Base-by-base conservation (phyloP, 2,329 filamentous ascomycete genomes). In the Dothistroma pini region DNA sequence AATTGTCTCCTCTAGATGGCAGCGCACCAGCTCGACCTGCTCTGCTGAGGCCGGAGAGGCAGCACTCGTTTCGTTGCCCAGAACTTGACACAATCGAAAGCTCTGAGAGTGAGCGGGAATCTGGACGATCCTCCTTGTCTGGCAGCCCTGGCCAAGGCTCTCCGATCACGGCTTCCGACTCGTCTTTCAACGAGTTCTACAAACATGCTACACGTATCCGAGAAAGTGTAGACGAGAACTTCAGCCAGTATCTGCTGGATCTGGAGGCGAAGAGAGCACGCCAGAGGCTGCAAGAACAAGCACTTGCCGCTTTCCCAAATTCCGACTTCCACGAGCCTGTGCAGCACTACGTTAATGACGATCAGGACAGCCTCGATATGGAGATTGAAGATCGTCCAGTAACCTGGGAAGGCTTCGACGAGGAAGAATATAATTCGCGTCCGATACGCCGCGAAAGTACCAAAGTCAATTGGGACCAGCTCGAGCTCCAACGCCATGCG, bases 251-350 rank as follows among this genome's bases (percentile, higher is more conserved):
- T 74, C 78, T 96, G 58, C 83, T 96, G 61, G 86, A 89, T 59
- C 80, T 96, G 60, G 90, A 92, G 49, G 90, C 90, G 55, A 88
- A 87, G 70, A 88, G 91, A 70, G 90, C 89, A 9, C 88, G 95
- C 73, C 86, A 87, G 70, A 89, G 93, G 73, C 80, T 97, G 65
- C 86, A 89, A 64, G 90, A 96, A 68, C 82, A 86, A 70, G 89
- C 88, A 53, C 81, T 92, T 72, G 87, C 87, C 44, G 90, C 89
- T 1, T 93, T 91, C 71, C 89, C 89, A 70, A 89, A 88, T 70
- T 83, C 84, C 11, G 82, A 88, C 47, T 84, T 85, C 63, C 86
- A 89, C 69, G 87, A 88, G 64, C 87, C 85, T 49, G 86, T 90
- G 8, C 83, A 88, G 68, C 89, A 91, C 70, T 91, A 89, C 72